Evolutionary conservation across 208 protist genomes (phyloP).

Genomic region (Leishmania aethiopica): DNA sequence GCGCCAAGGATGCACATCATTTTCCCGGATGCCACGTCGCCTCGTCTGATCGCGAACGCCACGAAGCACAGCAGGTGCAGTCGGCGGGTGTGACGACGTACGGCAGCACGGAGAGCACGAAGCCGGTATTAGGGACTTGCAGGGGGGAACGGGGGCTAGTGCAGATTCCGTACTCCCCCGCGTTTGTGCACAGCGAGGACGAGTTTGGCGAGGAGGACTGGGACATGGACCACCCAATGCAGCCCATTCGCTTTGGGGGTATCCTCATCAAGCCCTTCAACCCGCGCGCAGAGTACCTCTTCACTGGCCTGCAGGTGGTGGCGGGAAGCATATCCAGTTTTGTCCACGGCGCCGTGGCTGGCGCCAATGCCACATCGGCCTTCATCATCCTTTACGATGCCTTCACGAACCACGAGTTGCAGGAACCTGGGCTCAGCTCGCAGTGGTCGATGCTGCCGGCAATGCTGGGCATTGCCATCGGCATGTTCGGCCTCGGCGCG

Average conservation of each 20-base stretch:
- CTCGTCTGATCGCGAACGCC: slow-evolving; percentile 10
- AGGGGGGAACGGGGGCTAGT: background rate
- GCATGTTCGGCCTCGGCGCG: slow-evolving; percentile 76
- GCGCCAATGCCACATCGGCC: slow-evolving; percentile 81
- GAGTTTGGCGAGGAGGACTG: slow-evolving; percentile 79
- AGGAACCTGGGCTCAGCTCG: slow-evolving; percentile 46
- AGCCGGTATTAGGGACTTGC: background rate
- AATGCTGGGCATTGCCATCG: slow-evolving; percentile 86
- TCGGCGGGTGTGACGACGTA: slow-evolving; percentile 9
- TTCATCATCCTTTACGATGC: slow-evolving; percentile 84
- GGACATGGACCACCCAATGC: slow-evolving; percentile 76
- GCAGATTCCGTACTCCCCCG: slow-evolving; percentile 17
- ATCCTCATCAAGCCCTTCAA: slow-evolving; percentile 85
- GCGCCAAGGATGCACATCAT: slow-evolving; percentile 9
- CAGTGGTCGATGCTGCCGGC: slow-evolving; percentile 76
- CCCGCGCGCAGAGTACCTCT: slow-evolving; percentile 83
- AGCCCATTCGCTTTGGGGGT: slow-evolving; percentile 72
- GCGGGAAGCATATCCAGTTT: slow-evolving; percentile 88
- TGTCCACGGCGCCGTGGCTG: slow-evolving; percentile 83
- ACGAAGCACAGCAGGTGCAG: slow-evolving; percentile 15
- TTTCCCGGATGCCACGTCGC: slow-evolving; percentile 20
- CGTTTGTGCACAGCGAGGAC: slow-evolving; percentile 45
- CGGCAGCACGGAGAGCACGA: slow-evolving; percentile 17
- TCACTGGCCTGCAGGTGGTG: slow-evolving; percentile 84
- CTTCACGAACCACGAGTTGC: slow-evolving; percentile 71